Evolutionary conservation across 2,329 filamentous ascomycete genomes (phyloP).

Genomic region (Herpotrichia juniperi): DNA sequence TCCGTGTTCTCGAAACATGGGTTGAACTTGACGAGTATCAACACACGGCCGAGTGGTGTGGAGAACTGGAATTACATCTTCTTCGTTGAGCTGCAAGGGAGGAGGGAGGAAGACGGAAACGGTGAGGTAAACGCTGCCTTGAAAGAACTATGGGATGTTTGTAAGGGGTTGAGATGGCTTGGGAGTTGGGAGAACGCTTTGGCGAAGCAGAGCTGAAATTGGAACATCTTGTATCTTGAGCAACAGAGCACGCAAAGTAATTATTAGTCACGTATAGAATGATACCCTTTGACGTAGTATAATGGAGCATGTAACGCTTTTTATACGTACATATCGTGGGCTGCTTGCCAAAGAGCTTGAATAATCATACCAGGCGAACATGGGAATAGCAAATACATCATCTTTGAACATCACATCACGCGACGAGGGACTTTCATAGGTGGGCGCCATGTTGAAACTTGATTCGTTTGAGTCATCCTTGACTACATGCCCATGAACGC

Average conservation of each 20-base stretch:
- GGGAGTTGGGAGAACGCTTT: slow-evolving; percentile 65
- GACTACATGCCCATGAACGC: slow-evolving; percentile 47
- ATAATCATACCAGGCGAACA: no score
- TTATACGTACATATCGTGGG: no score
- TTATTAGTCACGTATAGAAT: no score
- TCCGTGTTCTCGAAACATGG: slow-evolving; percentile 75
- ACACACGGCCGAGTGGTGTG: slow-evolving; percentile 77
- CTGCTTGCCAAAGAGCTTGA: no score
- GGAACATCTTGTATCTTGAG: no score
- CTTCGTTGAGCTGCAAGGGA: slow-evolving; percentile 84
- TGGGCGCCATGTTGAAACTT: slow-evolving; percentile 34
- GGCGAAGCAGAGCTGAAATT: not conserved
- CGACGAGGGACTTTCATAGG: not conserved
- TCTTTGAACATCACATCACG: not conserved
- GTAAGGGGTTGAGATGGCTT: slow-evolving; percentile 70
- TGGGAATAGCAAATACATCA: no score
- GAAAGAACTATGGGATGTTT: slow-evolving; percentile 61
- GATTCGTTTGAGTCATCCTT: slow-evolving; percentile 43
- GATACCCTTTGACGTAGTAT: no score
- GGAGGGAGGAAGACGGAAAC: slow-evolving; percentile 41
- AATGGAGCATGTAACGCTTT: no score
- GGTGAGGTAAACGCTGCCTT: slow-evolving; percentile 67
- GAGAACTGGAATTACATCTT: slow-evolving; percentile 90
- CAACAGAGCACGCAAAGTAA: no score
- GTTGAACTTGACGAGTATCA: slow-evolving; percentile 89